A percentile compares a stretch with the other conserved stretches of the same genome.
phyloP scores from a whole-genome alignment of 148 eudicot genomes.

The Heliosperma pusillum region DNA sequence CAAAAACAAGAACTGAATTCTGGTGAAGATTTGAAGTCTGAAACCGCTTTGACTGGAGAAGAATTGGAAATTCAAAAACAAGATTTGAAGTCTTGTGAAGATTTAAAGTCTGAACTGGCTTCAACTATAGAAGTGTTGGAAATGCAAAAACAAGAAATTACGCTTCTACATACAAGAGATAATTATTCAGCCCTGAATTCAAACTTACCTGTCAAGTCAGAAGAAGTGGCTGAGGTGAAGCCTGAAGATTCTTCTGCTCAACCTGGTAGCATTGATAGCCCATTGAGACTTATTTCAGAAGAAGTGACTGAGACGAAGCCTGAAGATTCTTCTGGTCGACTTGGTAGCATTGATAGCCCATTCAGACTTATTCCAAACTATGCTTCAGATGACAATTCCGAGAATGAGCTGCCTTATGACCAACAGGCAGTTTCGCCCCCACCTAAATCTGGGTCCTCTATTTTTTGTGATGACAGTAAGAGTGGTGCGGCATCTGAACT shows the following conservation, averaged over 20 bases:
- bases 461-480: conserved; percentile 24
- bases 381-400: conserved; percentile 64
- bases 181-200: conserved; percentile 22
- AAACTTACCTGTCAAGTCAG: conserved; percentile 26
- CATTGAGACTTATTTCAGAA: conserved; percentile 57
- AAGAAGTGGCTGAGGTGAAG: conserved; percentile 18
- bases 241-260: conserved; percentile 31
- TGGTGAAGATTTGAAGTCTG: neutral
- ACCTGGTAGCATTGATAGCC: conserved; percentile 34
- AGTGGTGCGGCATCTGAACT: conserved; percentile 22
- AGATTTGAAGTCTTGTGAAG: conserved; percentile 22
- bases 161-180: conserved; percentile 24
- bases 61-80: neutral
- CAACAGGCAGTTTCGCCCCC: conserved; percentile 30
- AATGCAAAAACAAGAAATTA: conserved; percentile 27
- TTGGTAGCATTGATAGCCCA: conserved; percentile 40
- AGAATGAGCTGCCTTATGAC: conserved; percentile 36
- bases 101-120: conserved; percentile 24
- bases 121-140: conserved; percentile 33
- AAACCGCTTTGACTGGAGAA: neutral
- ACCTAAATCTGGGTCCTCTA: conserved; percentile 21
- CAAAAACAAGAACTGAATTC: neutral
- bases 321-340: conserved; percentile 30
- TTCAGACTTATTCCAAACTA: conserved; percentile 64
- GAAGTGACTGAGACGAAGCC: conserved; percentile 22